Evolutionary conservation across 148 eudicot species (phyloP).

Genomic region (Chenopodium berlandieri): DNA sequence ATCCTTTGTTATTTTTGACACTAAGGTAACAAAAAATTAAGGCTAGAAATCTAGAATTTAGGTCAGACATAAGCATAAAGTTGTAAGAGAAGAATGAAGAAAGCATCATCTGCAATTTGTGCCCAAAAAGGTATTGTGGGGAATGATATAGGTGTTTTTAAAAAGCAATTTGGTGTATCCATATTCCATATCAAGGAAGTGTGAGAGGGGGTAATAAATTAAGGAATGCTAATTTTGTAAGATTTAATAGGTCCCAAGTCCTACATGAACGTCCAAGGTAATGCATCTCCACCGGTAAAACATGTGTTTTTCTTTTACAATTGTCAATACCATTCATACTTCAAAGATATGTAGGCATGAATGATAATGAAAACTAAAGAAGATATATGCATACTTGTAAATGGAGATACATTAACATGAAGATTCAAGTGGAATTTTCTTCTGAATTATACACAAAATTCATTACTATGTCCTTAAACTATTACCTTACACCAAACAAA

Average conservation of each 20-base stretch:
- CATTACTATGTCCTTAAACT: not conserved
- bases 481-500: not conserved
- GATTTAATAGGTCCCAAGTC: not conserved
- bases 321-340: not conserved
- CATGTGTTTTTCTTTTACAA: not conserved
- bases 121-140: not conserved
- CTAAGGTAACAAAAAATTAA: not conserved
- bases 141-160: not conserved
- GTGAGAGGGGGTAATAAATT: not conserved
- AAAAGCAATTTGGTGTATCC: not conserved
- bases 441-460: not conserved
- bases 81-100: not conserved
- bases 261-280: not conserved
- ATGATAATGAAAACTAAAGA: not conserved
- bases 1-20: not conserved
- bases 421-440: not conserved
- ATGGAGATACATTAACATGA: not conserved
- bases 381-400: not conserved
- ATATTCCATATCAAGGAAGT: not conserved
- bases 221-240: not conserved
- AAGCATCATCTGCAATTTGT: not conserved
- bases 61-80: not conserved
- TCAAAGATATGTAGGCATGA: not conserved
- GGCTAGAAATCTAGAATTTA: too few species aligned
- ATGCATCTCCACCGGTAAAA: not conserved